These are phyloP conservation scores for Clonostachys rosea DNA, from an alignment of 2,329 filamentous ascomycete species.

Conservation along the genomic window DNA sequence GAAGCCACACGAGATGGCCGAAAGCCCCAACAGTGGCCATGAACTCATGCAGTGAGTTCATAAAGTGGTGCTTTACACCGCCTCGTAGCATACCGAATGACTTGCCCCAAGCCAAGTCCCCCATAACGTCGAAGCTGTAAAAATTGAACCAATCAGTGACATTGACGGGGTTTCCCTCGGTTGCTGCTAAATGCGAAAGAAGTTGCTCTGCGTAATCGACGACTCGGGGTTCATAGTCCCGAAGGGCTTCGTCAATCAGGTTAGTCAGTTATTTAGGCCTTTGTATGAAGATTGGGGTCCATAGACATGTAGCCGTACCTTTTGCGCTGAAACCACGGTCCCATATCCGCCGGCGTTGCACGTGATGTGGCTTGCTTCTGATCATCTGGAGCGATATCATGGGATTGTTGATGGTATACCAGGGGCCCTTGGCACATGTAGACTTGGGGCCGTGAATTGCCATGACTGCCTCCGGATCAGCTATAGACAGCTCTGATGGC, in stretches of 20 bases:
- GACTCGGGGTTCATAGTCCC: constrained; percentile 20
- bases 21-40: constrained; percentile 12
- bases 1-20: constrained; percentile 11
- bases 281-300: too few relatives aligned
- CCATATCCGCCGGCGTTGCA: constrained; percentile 2
- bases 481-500: constrained; percentile 22
- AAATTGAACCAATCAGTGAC: constrained; percentile 23
- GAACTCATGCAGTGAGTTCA: constrained; percentile 2
- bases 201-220: constrained; percentile 13
- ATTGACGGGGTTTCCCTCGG: constrained; percentile 14
- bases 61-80: constrained; percentile 12
- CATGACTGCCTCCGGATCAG: constrained; percentile 16
- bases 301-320: too few relatives aligned
- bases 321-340: too few relatives aligned
- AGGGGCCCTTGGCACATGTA: constrained; percentile 21
- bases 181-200: constrained; percentile 10
- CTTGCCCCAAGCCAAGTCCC: constrained; percentile 27
- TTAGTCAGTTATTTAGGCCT: too few relatives aligned
- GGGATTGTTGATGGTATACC: constrained; percentile 23
- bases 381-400: constrained; percentile 17
- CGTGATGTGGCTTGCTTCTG: constrained; percentile 20
- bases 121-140: constrained; percentile 32
- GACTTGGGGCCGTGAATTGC: constrained; percentile 17
- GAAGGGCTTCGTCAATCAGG: constrained; percentile 5
- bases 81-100: constrained; percentile 23